Conservation (phyloP, 1,139 yeast species). For the Yamadazyma kanchanaburiensis region DNA sequence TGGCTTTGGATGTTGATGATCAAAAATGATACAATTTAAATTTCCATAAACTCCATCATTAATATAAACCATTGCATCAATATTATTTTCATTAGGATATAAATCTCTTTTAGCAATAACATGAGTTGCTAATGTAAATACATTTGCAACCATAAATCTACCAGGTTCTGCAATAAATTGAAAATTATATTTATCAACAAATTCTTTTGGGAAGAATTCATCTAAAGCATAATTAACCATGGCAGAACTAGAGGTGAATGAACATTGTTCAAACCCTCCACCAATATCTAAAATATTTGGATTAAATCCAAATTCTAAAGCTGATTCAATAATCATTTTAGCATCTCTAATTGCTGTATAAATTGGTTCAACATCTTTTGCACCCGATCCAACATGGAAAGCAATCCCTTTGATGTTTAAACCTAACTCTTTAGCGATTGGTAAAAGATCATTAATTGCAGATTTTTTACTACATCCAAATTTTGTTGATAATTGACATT, state of each 20-base stretch:
- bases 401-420: constrained; percentile 80
- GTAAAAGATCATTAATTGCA: constrained; percentile 53
- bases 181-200: constrained; percentile 30
- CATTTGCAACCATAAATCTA: constrained; percentile 80
- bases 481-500: constrained; percentile 83
- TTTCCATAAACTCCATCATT: constrained; percentile 97
- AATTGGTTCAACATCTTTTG: constrained; percentile 69
- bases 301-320: constrained; percentile 40
- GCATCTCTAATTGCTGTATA: constrained; percentile 74
- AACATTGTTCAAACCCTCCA: constrained; percentile 80
- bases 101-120: constrained; percentile 76
- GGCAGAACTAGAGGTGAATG: constrained; percentile 61
- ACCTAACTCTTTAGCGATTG: constrained; percentile 57
- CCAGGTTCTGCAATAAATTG: constrained; percentile 91
- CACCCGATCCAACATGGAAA: constrained; percentile 96
- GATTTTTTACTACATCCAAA: constrained; percentile 74
- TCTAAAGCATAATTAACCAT: constrained; percentile 58
- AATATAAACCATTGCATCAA: constrained; percentile 59
- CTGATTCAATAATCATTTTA: constrained; percentile 64
- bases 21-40: constrained; percentile 88
- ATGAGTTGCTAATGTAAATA: constrained; percentile 81
- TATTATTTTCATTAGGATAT: constrained; percentile 15
- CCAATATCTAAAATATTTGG: constrained; percentile 78
- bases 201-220: constrained; percentile 51
- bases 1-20: constrained; percentile 81